Evolutionary conservation across 305 asterid genomes (phyloP), one percentile per base, ranked within the genome.

Genomic region (Monarda citriodora): DNA sequence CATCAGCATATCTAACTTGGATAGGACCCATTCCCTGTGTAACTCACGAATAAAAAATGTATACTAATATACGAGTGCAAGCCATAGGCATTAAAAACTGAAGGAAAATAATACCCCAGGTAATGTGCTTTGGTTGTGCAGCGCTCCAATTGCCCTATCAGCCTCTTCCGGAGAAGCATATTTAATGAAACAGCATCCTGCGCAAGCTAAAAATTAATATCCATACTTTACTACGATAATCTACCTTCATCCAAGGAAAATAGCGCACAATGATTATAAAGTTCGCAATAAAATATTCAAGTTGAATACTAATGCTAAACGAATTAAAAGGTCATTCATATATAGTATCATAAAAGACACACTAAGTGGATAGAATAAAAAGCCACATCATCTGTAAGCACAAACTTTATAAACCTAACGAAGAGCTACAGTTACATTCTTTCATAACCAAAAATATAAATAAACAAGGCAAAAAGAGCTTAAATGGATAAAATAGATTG

Each of bases 1-100:
- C 97, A 73, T 94, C 99, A 3, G 99, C 99, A 79, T 90, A 94
- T 80, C 99, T 82, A 70, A 94, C 99, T 82, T 94, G 99, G 72
- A 94, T 79, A 51, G 99, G 97, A 72, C 95, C 96, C 58, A 71
- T 68, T 65, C 95, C 99, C 98, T 92, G 86, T 53, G 70, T 61
- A 73, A 71, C 18, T 59, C 72, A 49, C 17, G 40, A 66, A 69
- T 58, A 58, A 75, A 58, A 59, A 48, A 9, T 10, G 9, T 34
- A 34, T 34, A 9, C 38, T 45, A 60, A 58, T 34, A 68, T 42
- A 22, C 41, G 56, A 61, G 48, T 12, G 34, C 55, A 74, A 60
- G 40, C 41, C 41, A 72, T 65, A 49, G 41, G 54, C 60, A 59
- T 40, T 62, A 16, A 45, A 31, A 54, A 44, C 57, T 53, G 68